Percentiles rank a stretch among this genome's conserved stretches.
These are phyloP conservation scores for Colletotrichum sp. DNA, from an alignment of 2,329 filamentous ascomycete species.

Conservation along the genomic window DNA sequence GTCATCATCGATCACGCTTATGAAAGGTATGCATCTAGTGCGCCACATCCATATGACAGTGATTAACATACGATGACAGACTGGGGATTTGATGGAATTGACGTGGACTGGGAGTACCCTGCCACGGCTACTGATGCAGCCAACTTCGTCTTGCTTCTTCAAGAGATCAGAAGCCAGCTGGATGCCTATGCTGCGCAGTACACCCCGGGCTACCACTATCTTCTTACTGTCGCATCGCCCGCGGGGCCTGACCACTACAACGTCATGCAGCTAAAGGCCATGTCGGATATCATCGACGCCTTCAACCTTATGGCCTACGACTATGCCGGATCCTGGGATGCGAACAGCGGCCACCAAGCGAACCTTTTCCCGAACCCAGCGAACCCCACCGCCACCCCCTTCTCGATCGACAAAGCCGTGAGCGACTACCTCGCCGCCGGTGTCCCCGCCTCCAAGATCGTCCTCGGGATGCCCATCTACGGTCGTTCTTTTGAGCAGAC, in stretches of 20 bases:
- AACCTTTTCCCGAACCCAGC: slow-evolving; percentile 67
- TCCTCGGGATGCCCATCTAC: slow-evolving; percentile 82
- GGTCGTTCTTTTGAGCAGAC: slow-evolving; percentile 71
- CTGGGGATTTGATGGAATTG: slow-evolving; percentile 65
- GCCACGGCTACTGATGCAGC: slow-evolving; percentile 38
- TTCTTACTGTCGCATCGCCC: slow-evolving; percentile 58
- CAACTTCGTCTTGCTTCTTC: slow-evolving; percentile 50
- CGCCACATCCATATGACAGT: not conserved
- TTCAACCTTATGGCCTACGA: slow-evolving; percentile 77
- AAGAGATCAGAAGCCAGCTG: slow-evolving; percentile 49
- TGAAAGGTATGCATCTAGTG: slow-evolving; percentile 48
- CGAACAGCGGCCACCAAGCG: slow-evolving; percentile 68
- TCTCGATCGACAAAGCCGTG: slow-evolving; percentile 70
- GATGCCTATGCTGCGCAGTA: slow-evolving; percentile 51
- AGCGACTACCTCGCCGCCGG: slow-evolving; percentile 67
- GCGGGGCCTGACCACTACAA: slow-evolving; percentile 54
- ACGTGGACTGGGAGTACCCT: slow-evolving; percentile 47
- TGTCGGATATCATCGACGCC: slow-evolving; percentile 50
- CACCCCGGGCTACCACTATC: slow-evolving; percentile 54
- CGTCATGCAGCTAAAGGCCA: slow-evolving; percentile 46
- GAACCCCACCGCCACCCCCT: slow-evolving; percentile 68
- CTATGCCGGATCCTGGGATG: slow-evolving; percentile 73
- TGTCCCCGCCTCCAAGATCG: slow-evolving; percentile 69
- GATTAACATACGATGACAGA: slow-evolving; percentile 42
- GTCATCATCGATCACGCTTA: slow-evolving; percentile 67